Evolutionary conservation across 495 filamentous ascomycete genomes (phyloP).

Genomic region (Sphaerosporella brunnea): DNA sequence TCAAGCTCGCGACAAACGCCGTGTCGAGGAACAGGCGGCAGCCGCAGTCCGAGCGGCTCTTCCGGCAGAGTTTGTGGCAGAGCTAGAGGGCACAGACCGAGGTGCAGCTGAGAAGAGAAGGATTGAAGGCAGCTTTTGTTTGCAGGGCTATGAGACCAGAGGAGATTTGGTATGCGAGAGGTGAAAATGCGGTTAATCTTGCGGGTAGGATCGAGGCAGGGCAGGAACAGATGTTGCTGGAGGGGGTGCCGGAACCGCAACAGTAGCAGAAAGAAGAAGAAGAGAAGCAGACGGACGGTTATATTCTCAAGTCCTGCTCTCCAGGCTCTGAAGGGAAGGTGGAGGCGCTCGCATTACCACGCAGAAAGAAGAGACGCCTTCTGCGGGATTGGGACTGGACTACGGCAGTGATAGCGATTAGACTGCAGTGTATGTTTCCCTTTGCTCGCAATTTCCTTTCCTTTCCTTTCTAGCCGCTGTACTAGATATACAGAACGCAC

Average conservation of each 20-base stretch:
- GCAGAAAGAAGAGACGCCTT: constrained; percentile 30
- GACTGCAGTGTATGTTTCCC: neutral
- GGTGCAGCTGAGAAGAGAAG: constrained; percentile 72
- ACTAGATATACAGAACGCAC: too few species aligned
- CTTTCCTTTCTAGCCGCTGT: too few species aligned
- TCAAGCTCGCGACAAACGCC: constrained; percentile 74
- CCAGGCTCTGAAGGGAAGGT: constrained; percentile 41
- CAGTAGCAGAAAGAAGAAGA: constrained; percentile 31
- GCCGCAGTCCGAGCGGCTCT: constrained; percentile 80
- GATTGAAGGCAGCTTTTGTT: constrained; percentile 74
- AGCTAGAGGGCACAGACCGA: constrained; percentile 81
- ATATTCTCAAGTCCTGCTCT: constrained; percentile 70
- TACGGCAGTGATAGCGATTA: constrained; percentile 83
- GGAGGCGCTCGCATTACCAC: constrained; percentile 32
- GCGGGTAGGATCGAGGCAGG: constrained; percentile 34
- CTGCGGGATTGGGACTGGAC: constrained; percentile 49
- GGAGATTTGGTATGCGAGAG: constrained; percentile 75
- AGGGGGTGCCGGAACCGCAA: constrained; percentile 29
- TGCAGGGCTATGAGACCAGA: constrained; percentile 87
- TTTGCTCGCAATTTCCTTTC: too few species aligned
- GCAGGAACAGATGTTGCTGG: constrained; percentile 36
- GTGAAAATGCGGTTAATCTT: constrained; percentile 40
- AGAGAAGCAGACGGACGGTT: constrained; percentile 38
- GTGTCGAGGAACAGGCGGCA: constrained; percentile 93
- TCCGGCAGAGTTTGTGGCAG: constrained; percentile 80